Base-by-base conservation (phyloP, 257 asterid species). In the Lithospermum erythrorhizon region DNA sequence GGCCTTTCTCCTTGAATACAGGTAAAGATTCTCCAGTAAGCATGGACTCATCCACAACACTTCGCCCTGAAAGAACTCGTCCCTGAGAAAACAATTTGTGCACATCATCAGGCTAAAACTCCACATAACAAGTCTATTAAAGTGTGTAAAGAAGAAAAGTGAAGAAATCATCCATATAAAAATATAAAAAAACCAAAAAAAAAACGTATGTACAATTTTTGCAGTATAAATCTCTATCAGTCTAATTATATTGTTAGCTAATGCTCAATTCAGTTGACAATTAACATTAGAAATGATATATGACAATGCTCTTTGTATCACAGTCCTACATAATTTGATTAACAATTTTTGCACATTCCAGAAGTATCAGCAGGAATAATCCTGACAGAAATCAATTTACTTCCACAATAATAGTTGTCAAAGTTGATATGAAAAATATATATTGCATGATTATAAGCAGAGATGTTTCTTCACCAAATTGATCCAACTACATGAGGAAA, bases 11-110 rank as follows among this genome's bases (percentile, higher is more conserved):
- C 78, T 91, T 88, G 76, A 91, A 91, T 25, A 91, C 89, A 17
- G 96, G 96, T 78, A 88, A 94, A 69, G 98, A 88, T 84, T 91
- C 98, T 68, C 98, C 96, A 29, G 98, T 88, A 66, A 91, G 96
- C 98, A 88, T 91, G 72, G 98, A 91, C 74, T 91, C 96, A 35
- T 91, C 98, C 77, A 86, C 98, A 45, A 91, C 98, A 86, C 98
- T 88, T 76, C 98, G 81, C 72, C 98, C 98, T 47, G 95, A 95
- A 62, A 81, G 69, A 48, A 91, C 90, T 76, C 71, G 82, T 57
- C 98, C 98, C 98, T 91, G 89, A 62, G 65, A 30, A 70, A 53
- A 69, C 57, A 75, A 59, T 70, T 68, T 63, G 71, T 66, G 32
- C 20, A 59, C 62, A 45, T 65, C 37, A 69, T 64, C 71, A 65